Conservation (phyloP, 345 rosid species). For the Brassica cretica region DNA sequence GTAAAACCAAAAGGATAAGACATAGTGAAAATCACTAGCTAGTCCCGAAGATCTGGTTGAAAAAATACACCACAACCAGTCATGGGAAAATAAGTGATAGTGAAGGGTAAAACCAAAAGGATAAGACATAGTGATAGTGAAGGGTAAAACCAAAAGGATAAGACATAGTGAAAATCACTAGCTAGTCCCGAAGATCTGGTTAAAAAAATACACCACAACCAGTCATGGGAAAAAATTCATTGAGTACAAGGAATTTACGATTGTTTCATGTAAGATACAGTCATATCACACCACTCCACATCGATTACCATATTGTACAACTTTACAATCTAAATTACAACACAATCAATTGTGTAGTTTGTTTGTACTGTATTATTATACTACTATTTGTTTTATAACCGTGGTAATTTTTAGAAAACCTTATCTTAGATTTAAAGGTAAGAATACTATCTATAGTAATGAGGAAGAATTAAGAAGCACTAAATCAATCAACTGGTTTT, state of each 20-base stretch:
- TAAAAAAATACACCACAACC: not conserved
- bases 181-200: no score
- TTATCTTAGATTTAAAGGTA: slow-evolving; percentile 31
- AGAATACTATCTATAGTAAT: slow-evolving; percentile 34
- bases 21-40: no score
- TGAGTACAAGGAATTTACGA: not conserved
- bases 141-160: no score
- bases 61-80: not conserved
- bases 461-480: slow-evolving; percentile 17
- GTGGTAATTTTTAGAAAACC: not conserved
- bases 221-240: not conserved
- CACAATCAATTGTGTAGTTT: not conserved
- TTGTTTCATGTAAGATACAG: not conserved
- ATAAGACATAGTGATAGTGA: no score
- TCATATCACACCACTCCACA: not conserved
- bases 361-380: not conserved
- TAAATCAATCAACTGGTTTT: slow-evolving; percentile 25
- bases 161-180: no score
- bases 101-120: no score
- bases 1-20: no score
- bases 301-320: slow-evolving; percentile 1
- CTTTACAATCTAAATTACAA: slow-evolving; percentile 4
- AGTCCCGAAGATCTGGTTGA: no score
- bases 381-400: not conserved
- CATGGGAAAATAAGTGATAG: not conserved